phyloP scores from a whole-genome alignment of 768 basidiomycete genomes.

The Lyophyllum atratum region DNA sequence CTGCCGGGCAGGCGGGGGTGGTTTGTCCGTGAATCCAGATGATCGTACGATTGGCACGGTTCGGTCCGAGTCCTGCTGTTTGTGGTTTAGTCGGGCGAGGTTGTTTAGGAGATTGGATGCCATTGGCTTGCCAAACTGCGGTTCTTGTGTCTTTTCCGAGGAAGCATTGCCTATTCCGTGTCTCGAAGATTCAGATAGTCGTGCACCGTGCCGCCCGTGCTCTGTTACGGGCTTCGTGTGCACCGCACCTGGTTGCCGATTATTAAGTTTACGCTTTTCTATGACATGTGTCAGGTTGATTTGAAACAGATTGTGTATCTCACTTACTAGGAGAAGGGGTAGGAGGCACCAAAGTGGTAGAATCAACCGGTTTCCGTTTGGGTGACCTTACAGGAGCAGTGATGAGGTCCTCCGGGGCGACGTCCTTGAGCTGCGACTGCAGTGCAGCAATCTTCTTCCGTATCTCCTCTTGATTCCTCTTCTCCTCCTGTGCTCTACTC shows the following conservation, averaged over 20 bases:
- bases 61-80: conserved; percentile 14
- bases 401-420: conserved; percentile 25
- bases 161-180: neutral
- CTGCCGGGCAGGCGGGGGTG: conserved; percentile 20
- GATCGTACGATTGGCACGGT: conserved; percentile 23
- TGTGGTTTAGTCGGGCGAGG: conserved; percentile 40
- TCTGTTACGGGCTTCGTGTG: conserved; percentile 6
- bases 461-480: conserved; percentile 48
- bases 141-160: neutral
- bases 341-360: conserved; percentile 48
- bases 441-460: conserved; percentile 55
- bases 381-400: conserved; percentile 34
- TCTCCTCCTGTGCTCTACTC: conserved; percentile 38
- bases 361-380: conserved; percentile 46
- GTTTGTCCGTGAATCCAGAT: conserved; percentile 37
- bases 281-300: conserved; percentile 2
- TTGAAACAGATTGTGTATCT: conserved; percentile 16
- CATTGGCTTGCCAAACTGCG: conserved; percentile 34
- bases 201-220: neutral
- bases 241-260: conserved; percentile 12
- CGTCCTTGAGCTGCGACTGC: conserved; percentile 51
- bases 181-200: neutral
- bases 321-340: conserved; percentile 70
- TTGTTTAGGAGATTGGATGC: conserved; percentile 57
- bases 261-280: conserved; percentile 47